phyloP scores from a whole-genome alignment of 805 yeast genomes.

The Dipodascus albidus region DNA sequence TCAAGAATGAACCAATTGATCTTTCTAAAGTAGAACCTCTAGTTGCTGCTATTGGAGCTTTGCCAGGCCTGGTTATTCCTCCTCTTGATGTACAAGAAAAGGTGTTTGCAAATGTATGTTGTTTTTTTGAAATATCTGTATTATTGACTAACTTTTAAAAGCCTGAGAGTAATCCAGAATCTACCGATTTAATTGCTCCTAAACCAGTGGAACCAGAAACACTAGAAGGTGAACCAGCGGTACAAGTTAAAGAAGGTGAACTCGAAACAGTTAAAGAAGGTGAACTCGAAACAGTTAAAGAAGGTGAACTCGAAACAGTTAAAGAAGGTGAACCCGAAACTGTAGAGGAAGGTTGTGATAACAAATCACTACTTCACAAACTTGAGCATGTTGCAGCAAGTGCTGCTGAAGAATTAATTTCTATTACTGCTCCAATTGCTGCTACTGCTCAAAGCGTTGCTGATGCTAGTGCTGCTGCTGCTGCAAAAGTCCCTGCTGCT shows the following conservation, averaged over 20 bases:
- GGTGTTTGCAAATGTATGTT: not conserved
- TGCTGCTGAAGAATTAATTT: not conserved
- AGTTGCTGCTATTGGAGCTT: not conserved
- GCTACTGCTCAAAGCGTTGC: not conserved
- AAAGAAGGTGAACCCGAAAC: not conserved
- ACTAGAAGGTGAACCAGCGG: too few relatives aligned
- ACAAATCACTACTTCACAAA: not conserved
- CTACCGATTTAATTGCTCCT: not conserved
- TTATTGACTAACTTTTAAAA: too few relatives aligned
- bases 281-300: not conserved
- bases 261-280: not conserved
- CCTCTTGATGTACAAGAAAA: not conserved
- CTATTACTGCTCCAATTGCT: not conserved
- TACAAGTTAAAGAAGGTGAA: too few relatives aligned
- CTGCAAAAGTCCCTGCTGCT: not conserved
- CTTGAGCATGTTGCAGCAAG: not conserved
- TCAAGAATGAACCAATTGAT: not conserved
- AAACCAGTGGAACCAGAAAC: not conserved
- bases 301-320: not conserved
- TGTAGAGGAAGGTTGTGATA: not conserved
- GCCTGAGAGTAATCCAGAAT: not conserved
- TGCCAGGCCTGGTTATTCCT: not conserved
- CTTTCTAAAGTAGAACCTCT: not conserved
- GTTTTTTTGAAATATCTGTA: not conserved
- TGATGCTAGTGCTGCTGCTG: not conserved